Conservation (phyloP, 345 rosid genomes). For the Lepidium aucheri region DNA sequence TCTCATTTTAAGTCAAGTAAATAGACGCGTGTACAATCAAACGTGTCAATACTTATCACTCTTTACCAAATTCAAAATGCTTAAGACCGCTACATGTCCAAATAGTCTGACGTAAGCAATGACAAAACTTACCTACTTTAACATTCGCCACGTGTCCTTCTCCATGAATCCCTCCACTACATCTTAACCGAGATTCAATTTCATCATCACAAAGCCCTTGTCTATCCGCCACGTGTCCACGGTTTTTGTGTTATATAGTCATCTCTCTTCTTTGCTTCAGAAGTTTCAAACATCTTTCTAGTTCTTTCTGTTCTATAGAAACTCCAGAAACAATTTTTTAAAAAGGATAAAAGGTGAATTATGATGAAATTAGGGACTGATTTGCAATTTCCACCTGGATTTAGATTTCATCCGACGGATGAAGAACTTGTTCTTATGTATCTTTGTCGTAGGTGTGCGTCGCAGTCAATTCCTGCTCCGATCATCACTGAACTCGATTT, state of each 20-base stretch:
- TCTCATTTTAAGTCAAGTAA: not conserved
- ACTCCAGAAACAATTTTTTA: not conserved
- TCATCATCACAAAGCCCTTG: not conserved
- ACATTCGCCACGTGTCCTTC: slow-evolving; percentile 47
- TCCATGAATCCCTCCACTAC: slow-evolving; percentile 2
- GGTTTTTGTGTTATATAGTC: slow-evolving; percentile 40
- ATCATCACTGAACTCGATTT: slow-evolving; percentile 79
- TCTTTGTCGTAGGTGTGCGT: slow-evolving; percentile 72
- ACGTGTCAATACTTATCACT: slow-evolving; percentile 18
- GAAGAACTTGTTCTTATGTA: slow-evolving; percentile 92
- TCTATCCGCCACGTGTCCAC: slow-evolving; percentile 33
- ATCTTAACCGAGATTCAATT: slow-evolving; percentile 9
- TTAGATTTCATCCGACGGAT: slow-evolving; percentile 95
- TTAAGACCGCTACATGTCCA: slow-evolving; percentile 46
- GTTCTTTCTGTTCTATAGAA: not conserved
- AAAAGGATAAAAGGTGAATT: not conserved
- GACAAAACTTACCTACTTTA: slow-evolving; percentile 54
- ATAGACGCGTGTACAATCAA: slow-evolving; percentile 16
- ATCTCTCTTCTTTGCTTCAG: slow-evolving; percentile 20
- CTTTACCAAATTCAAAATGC: slow-evolving; percentile 14
- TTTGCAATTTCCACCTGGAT: slow-evolving; percentile 77
- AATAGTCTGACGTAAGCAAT: slow-evolving; percentile 68
- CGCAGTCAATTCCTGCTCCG: slow-evolving; percentile 65
- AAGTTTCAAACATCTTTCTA: slow-evolving; percentile 63
- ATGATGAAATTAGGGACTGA: slow-evolving; percentile 36